Evolutionary conservation across 495 filamentous ascomycete species (phyloP), one percentile per base, ranked within the genome.

Genomic region (Penicillium goetzii): DNA sequence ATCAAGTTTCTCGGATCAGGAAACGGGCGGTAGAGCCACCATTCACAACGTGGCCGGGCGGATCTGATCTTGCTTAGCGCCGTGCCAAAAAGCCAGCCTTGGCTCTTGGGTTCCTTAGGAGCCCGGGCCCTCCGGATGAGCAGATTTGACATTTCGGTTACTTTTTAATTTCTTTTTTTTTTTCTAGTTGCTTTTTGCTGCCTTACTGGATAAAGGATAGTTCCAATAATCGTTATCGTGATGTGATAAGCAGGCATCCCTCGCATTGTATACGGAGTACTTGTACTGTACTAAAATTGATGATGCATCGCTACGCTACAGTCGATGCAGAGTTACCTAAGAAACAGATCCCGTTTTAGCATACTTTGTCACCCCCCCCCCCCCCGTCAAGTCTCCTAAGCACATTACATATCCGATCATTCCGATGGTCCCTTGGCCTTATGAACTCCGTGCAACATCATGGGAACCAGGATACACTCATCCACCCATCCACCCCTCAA

Each of bases 1-100:
- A 40, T 7, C 30, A 55, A 38, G 32, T 12, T 53, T 19, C 19
- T 34, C 11, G 52, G 33, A 40, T 64, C 50, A 64, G 59, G 66
- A 71, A 72, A 67, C 51, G 68, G 66, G 70, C 61, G 66, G 66
- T 69, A 60, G 65, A 70, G 65, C 68, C 69, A 68, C 70, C 70
- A 73, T 69, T 73, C 64, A 72, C 66, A 73, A 73, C 71, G 71
- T 73, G 71, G 70, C 68, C 68, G 61, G 63, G 68, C 65, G 68
- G 70, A 73, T 73, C 71, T 69, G 68, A 73, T 73, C 71, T 59
- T 72, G 64, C 62, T 71, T 72, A 73, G 68, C 65, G 68, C 70
- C 63, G 63, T 69, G 67, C 69, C 67, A 66, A 70, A 66, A 67
- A 49, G 34, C 65, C 59, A 65, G 56, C 38, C 51, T 47, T 61